Evolutionary conservation across 78 protist species (phyloP), one percentile per base, ranked within the genome.

Genomic region (Capsaspora owczarzaki): DNA sequence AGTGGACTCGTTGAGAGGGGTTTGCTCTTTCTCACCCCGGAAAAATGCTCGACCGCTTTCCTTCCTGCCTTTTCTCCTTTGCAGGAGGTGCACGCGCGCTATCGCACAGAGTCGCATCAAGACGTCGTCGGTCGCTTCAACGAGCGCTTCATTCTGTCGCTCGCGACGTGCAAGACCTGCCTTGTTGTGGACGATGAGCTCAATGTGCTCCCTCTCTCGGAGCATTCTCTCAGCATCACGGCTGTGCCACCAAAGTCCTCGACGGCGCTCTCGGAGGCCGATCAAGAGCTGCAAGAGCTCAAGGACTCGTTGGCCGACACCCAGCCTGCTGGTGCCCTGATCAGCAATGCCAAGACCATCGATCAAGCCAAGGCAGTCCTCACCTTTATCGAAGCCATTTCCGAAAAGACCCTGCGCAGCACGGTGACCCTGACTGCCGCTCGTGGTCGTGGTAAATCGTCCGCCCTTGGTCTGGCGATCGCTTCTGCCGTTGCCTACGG

Each of bases 381-480:
- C 31, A 66, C 81, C 25, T 87, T 96, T 29, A 76, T 91, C 42
- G 96, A 95, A 74, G 95, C 96, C 37, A 82, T 95, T 38, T 80
- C 94, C 0, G 97, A 96, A 38, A 93, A 95, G 68, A 87, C 96
- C 2, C 90, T 91, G 25, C 71, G 94, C 38, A 71, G 88, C 27
- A 97, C 98, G 0, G 94, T 95, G 0, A 77, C 98, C 16, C 78
- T 98, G 63, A 97, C 99, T 0, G 99, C 99, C 0, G 97, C 89
- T 14, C 85, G 99, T 35, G 99, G 99, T 0, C 86, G 99, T 10
- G 99, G 99, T 29, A 98, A 98, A 86, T 90, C 97, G 0, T 99
- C 99, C 0, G 95, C 99, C 20, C 82, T 98, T 33, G 99, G 99
- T 27, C 68, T 97, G 42, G 89, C 95, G 0, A 85, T 95, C 0